These are phyloP conservation scores for Pseudomassariella vexata DNA, from an alignment of 2,329 filamentous ascomycete genomes.

Conservation along the genomic window DNA sequence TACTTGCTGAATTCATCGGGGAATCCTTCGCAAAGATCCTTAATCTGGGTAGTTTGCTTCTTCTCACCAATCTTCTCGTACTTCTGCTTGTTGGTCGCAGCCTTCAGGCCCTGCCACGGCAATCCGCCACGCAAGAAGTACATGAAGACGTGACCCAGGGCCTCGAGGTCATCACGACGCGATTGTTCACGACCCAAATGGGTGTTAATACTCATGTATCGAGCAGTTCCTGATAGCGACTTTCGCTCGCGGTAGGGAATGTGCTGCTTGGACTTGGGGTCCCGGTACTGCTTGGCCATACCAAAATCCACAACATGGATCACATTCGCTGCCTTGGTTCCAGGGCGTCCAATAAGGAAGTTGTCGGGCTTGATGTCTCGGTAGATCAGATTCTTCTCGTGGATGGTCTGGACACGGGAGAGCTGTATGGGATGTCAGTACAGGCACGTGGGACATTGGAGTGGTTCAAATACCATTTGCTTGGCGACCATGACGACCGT, in stretches of 20 bases:
- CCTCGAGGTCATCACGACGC: conserved; percentile 90
- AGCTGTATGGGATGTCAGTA: conserved; percentile 47
- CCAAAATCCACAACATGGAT: conserved; percentile 99
- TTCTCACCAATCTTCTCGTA: conserved; percentile 99
- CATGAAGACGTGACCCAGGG: conserved; percentile 70
- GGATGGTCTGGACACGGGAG: conserved; percentile 85
- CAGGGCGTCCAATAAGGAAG: conserved; percentile 90
- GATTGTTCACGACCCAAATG: conserved; percentile 96
- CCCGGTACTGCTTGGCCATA: conserved; percentile 99
- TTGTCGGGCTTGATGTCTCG: conserved; percentile 99
- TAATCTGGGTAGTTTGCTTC: conserved; percentile 96
- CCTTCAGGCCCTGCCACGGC: conserved; percentile 69
- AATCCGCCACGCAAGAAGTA: conserved; percentile 68
- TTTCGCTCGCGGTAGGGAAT: conserved; percentile 97
- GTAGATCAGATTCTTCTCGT: conserved; percentile 99
- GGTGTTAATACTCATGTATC: conserved; percentile 99
- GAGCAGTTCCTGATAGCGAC: conserved; percentile 89
- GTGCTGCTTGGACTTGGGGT: conserved; percentile 98
- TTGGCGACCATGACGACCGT: conserved; percentile 99
- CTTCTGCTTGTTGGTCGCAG: conserved; percentile 85
- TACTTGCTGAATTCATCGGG: conserved; percentile 98
- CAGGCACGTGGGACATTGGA: no score
- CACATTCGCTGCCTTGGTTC: conserved; percentile 91
- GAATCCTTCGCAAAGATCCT: conserved; percentile 93
- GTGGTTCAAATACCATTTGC: conserved; percentile 70